Evolutionary conservation across 108 stramenopile species (phyloP).

Genomic region (Cylindrotheca closterium): DNA sequence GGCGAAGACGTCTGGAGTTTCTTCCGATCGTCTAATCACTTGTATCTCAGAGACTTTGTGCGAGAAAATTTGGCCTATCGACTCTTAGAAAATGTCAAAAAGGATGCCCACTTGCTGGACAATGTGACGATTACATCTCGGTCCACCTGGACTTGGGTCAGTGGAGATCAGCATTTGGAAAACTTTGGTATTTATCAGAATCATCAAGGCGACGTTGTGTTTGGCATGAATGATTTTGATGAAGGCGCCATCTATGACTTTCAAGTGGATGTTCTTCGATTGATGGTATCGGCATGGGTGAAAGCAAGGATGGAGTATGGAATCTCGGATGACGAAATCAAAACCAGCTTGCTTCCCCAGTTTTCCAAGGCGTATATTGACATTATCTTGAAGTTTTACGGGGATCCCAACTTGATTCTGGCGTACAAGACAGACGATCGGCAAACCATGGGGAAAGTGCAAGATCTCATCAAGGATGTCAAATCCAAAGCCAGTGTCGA

Average conservation of each 20-base stretch:
- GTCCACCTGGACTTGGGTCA: slow-evolving; percentile 65
- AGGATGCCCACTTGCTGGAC: slow-evolving; percentile 25
- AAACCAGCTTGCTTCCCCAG: slow-evolving; percentile 32
- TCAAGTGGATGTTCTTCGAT: slow-evolving; percentile 58
- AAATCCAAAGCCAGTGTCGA: slow-evolving; percentile 13
- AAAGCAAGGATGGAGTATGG: slow-evolving; percentile 59
- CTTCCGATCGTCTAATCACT: slow-evolving; percentile 52
- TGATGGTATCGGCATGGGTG: slow-evolving; percentile 53
- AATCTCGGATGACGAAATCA: slow-evolving; percentile 22
- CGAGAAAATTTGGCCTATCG: slow-evolving; percentile 7
- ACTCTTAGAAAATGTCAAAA: background rate
- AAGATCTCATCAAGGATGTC: slow-evolving; percentile 45
- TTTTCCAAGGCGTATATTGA: slow-evolving; percentile 55
- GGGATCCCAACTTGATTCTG: slow-evolving; percentile 39
- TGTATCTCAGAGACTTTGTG: slow-evolving; percentile 65
- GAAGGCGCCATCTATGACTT: slow-evolving; percentile 68
- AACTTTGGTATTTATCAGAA: slow-evolving; percentile 68
- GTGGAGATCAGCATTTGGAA: slow-evolving; percentile 67
- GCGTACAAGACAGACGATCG: slow-evolving; percentile 29
- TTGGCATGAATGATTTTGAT: slow-evolving; percentile 71
- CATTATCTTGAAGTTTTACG: slow-evolving; percentile 46
- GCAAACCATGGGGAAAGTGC: slow-evolving; percentile 34
- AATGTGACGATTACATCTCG: slow-evolving; percentile 35
- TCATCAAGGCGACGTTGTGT: slow-evolving; percentile 55
- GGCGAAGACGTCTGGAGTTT: slow-evolving; percentile 48